Conservation (phyloP, 805 yeast species). For the Saccharomycopsis amapae region DNA sequence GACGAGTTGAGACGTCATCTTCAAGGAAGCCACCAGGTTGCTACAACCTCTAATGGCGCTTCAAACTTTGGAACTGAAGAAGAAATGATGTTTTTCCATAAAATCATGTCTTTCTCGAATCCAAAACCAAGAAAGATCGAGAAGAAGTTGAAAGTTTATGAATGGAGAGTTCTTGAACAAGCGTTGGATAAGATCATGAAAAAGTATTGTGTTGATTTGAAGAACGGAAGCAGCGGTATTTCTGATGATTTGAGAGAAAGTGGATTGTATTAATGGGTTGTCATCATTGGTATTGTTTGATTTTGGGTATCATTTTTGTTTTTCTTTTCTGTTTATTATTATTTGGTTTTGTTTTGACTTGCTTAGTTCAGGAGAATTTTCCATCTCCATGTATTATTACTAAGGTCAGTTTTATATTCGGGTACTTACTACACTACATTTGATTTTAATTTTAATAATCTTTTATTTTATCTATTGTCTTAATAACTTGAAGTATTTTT, state of each 20-base stretch:
- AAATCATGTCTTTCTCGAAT: slow-evolving; percentile 38
- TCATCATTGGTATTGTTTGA: too few relatives aligned
- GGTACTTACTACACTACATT: too few relatives aligned
- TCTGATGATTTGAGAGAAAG: neutral
- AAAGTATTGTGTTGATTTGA: slow-evolving; percentile 31
- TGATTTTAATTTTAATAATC: too few relatives aligned
- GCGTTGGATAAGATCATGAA: slow-evolving; percentile 37
- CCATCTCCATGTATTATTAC: too few relatives aligned
- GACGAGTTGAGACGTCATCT: too few relatives aligned
- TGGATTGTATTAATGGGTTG: slow-evolving; percentile 1
- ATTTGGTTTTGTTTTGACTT: neutral
- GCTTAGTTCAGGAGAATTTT: too few relatives aligned
- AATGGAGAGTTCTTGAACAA: slow-evolving; percentile 33
- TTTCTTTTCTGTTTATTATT: neutral
- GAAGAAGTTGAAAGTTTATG: slow-evolving; percentile 40
- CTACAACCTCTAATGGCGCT: neutral
- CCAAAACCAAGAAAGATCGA: slow-evolving; percentile 44
- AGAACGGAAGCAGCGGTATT: slow-evolving; percentile 1
- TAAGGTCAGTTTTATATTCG: too few relatives aligned
- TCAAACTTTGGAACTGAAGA: slow-evolving; percentile 22
- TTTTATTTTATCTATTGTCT: too few relatives aligned
- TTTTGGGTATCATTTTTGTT: neutral
- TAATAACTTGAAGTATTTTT: too few relatives aligned
- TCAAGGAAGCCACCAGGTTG: too few relatives aligned
- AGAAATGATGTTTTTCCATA: slow-evolving; percentile 22